Percentiles rank a stretch among this genome's conserved stretches.
Conservation (phyloP, 176 grass and related monocot genomes). For the Musa troglodytarum region DNA sequence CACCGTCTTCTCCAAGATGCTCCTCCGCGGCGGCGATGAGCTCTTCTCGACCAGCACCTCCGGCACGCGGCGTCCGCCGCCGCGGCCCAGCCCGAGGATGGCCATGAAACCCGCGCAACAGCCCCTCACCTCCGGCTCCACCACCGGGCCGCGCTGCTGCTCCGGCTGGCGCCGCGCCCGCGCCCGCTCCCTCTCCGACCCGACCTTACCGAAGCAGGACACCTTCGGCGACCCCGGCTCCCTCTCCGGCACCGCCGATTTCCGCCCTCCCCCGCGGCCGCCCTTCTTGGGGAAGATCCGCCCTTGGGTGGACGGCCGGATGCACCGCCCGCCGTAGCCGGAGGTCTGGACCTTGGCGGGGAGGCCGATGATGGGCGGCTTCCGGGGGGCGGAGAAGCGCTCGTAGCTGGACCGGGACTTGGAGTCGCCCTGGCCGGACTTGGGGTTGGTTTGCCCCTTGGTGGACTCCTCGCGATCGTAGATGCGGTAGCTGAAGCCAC, state of each 20-base stretch:
- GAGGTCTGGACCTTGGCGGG: conserved; percentile 34
- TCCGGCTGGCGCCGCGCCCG: conserved; percentile 15
- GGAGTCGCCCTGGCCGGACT: conserved; percentile 20
- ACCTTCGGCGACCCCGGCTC: conserved; percentile 77
- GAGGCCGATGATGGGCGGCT: conserved; percentile 48
- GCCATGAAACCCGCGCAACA: conserved; percentile 38
- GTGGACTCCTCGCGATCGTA: conserved; percentile 78
- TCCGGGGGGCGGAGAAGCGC: conserved; percentile 53
- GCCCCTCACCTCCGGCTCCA: conserved; percentile 7
- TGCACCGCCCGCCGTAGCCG: conserved; percentile 8
- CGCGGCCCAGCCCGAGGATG: conserved; percentile 19
- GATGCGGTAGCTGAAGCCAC: conserved; percentile 43
- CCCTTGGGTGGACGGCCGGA: conserved; percentile 23
- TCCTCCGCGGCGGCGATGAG: neutral
- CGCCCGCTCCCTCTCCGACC: conserved; percentile 35
- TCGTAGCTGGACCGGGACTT: conserved; percentile 29
- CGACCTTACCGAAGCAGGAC: conserved; percentile 82
- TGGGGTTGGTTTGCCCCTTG: conserved; percentile 87
- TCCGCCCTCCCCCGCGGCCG: conserved; percentile 14
- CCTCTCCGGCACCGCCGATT: conserved; percentile 40
- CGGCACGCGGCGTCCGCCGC: neutral
- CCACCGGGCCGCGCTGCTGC: neutral
- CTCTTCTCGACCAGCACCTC: neutral
- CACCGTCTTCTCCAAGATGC: neutral
- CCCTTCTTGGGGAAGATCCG: conserved; percentile 55